Evolutionary conservation across 768 basidiomycete species (phyloP).

Genomic region (Pleurotus pulmonarius): DNA sequence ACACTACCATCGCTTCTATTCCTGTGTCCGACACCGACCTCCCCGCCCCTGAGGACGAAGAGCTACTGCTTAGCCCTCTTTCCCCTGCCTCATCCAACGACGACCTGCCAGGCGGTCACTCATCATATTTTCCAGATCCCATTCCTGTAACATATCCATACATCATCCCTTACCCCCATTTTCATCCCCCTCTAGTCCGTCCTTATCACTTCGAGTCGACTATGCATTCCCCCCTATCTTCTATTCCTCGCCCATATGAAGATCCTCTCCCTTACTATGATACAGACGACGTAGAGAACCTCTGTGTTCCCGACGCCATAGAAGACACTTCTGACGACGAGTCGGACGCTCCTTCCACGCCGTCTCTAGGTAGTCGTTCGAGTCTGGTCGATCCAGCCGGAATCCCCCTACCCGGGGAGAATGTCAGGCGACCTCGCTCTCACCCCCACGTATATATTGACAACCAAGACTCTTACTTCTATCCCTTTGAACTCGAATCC

Average conservation of each 20-base stretch:
- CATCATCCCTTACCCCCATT: constrained; percentile 63
- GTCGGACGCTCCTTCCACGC: constrained; percentile 66
- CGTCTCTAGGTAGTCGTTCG: constrained; percentile 55
- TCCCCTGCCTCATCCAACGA: constrained; percentile 74
- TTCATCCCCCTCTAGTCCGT: constrained; percentile 55
- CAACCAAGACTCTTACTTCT: constrained; percentile 57
- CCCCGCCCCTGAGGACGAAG: constrained; percentile 61
- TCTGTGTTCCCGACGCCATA: constrained; percentile 74
- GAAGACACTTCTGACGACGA: constrained; percentile 86
- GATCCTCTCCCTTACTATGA: constrained; percentile 64
- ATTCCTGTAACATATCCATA: constrained; percentile 47
- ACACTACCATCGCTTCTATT: constrained; percentile 37
- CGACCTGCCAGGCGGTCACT: constrained; percentile 50
- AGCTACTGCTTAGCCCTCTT: constrained; percentile 58
- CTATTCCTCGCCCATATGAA: constrained; percentile 41
- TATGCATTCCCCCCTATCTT: constrained; percentile 43
- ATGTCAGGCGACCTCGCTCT: constrained; percentile 43
- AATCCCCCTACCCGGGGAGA: constrained; percentile 46
- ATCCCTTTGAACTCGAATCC: constrained; percentile 66
- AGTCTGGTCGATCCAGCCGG: constrained; percentile 48
- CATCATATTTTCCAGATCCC: constrained; percentile 38
- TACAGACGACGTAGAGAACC: constrained; percentile 61
- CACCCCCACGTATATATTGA: constrained; percentile 62
- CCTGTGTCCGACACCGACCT: constrained; percentile 40
- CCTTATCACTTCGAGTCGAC: constrained; percentile 41